Evolutionary conservation across 495 filamentous ascomycete species (phyloP), one percentile per base, ranked within the genome.

Genomic region (Recurvomyces mirabilis): DNA sequence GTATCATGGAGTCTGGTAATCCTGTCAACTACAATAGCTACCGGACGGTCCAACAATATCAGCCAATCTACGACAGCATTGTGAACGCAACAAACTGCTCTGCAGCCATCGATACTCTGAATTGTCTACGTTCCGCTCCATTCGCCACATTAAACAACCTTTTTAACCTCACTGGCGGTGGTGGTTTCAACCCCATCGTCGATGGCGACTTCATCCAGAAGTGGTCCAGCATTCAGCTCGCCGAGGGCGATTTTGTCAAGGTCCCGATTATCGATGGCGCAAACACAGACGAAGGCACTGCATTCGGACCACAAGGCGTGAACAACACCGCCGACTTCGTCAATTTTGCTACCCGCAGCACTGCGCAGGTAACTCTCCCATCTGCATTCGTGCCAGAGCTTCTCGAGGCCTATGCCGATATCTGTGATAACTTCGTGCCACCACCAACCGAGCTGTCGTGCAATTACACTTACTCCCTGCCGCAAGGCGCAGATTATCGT

Each of bases 211-310:
- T 75, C 37, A 59, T 75, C 22, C 39, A 45, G 12, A 42, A 55
- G 5, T 53, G 52, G 18, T 51, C 53, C 11, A 59, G 46, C 20
- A 26, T 57, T 5, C 66, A 68, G 41, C 60, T 69, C 10, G 49
- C 36, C 1, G 37, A 51, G 6, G 65, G 68, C 18, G 51, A 49
- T n/a, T 77, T 76, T 53, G 75, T 77, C 14, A 32, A 66, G 38
- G 65, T 81, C 24, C 73, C 73, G 3, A 70, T 80, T 39, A 71
- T 81, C 30, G 59, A 68, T 30, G 77, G 78, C 11, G 67, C 75
- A 23, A 77, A 73, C 52, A 68, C 54, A 61, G 77, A 82, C 52
- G 77, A 81, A 37, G 78, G 78, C 4, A 77, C 73, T 1, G 65
- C 75, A 11, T 79, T 80, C 43, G 70, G 71, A 1, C 44, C 53